Evolutionary conservation across 495 filamentous ascomycete species (phyloP), one percentile per base, ranked within the genome.

Genomic region (Cairneyella variabilis): DNA sequence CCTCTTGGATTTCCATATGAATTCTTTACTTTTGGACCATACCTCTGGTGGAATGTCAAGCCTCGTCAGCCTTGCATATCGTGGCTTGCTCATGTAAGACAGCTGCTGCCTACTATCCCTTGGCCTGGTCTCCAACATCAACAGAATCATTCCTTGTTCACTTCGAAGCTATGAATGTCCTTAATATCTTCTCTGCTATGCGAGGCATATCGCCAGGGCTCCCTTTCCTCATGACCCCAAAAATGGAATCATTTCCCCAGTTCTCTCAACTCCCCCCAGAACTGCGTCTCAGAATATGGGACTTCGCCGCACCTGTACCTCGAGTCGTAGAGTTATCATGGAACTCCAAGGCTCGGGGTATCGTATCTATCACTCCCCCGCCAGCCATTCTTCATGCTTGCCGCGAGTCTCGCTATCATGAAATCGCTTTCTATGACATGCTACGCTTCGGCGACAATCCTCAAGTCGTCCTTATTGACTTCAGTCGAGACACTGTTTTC

Each of bases 261-360:
- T 46, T 54, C 20, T 8, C 9, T 6, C 22, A 39, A 17, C 41
- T 40, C 8, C 27, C 43, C 10, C 5, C 32, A 23, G 42, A 54
- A 20, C 16, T 54, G 32, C 32, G 43, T 3, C 30, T 47, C 7
- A 4, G n/a, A 47, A 21, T 46, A 10, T 47, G 30, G 27, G n/a
- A 40, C 5, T 26, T 3, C 14, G 21, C 51, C n/a, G 22, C 16
- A 1, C 30, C 20, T 23, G 17, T 17, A 25, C 17, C 28, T 9
- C 51, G 44, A 3, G 30, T 34, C 18, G 23, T 51, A 26, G 54
- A 57, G 25, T 28, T 57, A 9, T 32, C 44, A 2, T 56, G 45
- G 44, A n/a, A 32, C 18, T 43, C 44, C 1, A 32, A 43, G 17
- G 17, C 40, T 18, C 51, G 39, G 16, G 22, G n/a, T 21, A 18